Evolutionary conservation across 2,329 filamentous ascomycete genomes (phyloP), one percentile per base, ranked within the genome.

Genomic region (Pezicula carpinea): DNA sequence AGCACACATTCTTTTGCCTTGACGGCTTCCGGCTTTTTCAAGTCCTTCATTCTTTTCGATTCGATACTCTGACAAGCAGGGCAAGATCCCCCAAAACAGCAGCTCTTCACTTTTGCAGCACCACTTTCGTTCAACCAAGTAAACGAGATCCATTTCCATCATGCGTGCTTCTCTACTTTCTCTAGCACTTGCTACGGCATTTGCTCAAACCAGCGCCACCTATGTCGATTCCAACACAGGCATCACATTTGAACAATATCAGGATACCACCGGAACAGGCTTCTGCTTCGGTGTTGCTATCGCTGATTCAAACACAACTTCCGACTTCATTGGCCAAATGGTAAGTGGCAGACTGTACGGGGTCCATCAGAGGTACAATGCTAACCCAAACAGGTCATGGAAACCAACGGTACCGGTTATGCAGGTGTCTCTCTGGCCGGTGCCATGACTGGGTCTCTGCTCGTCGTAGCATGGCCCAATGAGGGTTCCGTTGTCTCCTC

Each of bases 311-410:
- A 70, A 64, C 10, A 61, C 71, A 13, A 67, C 62, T 1, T 69
- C 68, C 10, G 77, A 81, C 59, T 72, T 80, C 53, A 77, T 81
- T 49, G 74, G 71, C 6, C 74, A 79, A 56, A 67, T 82, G 38
- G 69, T 77, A 2, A 50, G 50, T 3, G 3, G 8, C 26, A 8
- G 6, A 3, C 44, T 15, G 26, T 40, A 22, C 5, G 13, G 21
- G 10, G 3, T 11, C n/a, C 11, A 17, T 18, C 15, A 21, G 21
- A 13, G 15, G 19, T 42, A 10, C 21, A 35, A 43, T 29, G 41
- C 22, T 46, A 14, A 61, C 61, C 1, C 69, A 69, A 1, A 53
- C 65, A n/a, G 62, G 55, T 5, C n/a, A 22, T 23, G 21, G 10
- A 22, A 22, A 22, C 19, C 38, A 66, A 71, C 46, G 67, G 66